These are phyloP conservation scores for Candolleomyces aberdarensis DNA, from an alignment of 768 basidiomycete species.

Conservation along the genomic window DNA sequence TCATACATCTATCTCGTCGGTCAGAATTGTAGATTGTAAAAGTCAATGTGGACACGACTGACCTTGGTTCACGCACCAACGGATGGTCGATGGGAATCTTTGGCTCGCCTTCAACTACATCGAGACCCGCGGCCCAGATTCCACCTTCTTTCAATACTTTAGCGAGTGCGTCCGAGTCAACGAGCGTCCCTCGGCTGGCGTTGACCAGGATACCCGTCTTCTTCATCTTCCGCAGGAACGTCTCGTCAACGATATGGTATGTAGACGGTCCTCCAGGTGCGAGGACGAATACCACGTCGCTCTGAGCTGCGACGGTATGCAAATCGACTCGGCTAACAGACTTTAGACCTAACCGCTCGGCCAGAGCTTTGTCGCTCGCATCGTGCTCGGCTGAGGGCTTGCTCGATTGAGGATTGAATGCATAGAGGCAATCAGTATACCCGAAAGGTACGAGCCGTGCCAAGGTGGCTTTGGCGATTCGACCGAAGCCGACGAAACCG, in stretches of 20 bases:
- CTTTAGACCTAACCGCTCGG: constrained; percentile 26
- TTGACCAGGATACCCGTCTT: constrained; percentile 80
- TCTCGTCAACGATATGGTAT: constrained; percentile 66
- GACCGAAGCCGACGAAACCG: constrained; percentile 93
- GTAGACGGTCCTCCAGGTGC: constrained; percentile 74
- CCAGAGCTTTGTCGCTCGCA: constrained; percentile 19
- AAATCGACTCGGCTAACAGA: constrained; percentile 59
- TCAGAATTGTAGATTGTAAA: neutral
- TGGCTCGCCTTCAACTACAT: constrained; percentile 94
- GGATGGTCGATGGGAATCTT: constrained; percentile 70
- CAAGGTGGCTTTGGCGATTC: constrained; percentile 86
- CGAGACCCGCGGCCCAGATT: constrained; percentile 92
- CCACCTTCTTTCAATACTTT: constrained; percentile 70
- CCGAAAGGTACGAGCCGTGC: constrained; percentile 81
- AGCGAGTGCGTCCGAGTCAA: constrained; percentile 88
- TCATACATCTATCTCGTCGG: constrained; percentile 51
- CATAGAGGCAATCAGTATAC: constrained; percentile 70
- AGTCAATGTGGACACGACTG: constrained; percentile 9
- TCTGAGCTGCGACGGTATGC: constrained; percentile 68
- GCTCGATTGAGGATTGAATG: constrained; percentile 50
- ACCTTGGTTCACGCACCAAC: constrained; percentile 76
- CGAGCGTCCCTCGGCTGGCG: constrained; percentile 77
- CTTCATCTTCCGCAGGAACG: constrained; percentile 84
- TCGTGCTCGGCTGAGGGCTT: constrained; percentile 42
- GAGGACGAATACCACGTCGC: constrained; percentile 84